These are phyloP conservation scores for Fomitiporia mediterranea DNA, from an alignment of 1,284 basidiomycete species.

Conservation along the genomic window DNA sequence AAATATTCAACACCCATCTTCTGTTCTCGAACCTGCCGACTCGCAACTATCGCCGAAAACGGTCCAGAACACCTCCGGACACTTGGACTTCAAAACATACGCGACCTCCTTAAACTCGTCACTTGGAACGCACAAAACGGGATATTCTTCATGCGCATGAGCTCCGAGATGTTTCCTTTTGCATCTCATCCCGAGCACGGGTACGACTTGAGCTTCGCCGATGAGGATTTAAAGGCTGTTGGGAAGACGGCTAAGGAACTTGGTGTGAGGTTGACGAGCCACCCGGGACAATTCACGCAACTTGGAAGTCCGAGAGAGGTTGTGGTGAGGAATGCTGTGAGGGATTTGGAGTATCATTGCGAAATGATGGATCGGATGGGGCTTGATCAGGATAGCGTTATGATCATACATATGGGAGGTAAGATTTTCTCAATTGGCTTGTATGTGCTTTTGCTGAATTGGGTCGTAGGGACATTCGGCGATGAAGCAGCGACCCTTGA, in stretches of 20 bases:
- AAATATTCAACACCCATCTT: constrained; percentile 68
- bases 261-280: constrained; percentile 79
- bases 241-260: constrained; percentile 74
- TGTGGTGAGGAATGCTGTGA: constrained; percentile 71
- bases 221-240: constrained; percentile 47
- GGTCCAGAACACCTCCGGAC: constrained; percentile 17
- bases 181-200: constrained; percentile 79
- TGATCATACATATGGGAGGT: constrained; percentile 73
- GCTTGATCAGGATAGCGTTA: constrained; percentile 67
- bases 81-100: constrained; percentile 69
- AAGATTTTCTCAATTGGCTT: constrained; percentile 23
- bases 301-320: constrained; percentile 70
- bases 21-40: constrained; percentile 69
- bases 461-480: constrained; percentile 59
- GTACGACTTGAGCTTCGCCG: constrained; percentile 71
- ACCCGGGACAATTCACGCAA: constrained; percentile 87
- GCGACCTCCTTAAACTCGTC: constrained; percentile 69
- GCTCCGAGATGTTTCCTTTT: constrained; percentile 89
- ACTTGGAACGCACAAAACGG: constrained; percentile 83
- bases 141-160: constrained; percentile 79
- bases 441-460: not conserved
- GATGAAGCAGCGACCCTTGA: constrained; percentile 70
- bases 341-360: constrained; percentile 81
- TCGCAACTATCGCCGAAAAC: constrained; percentile 17
- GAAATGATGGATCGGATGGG: constrained; percentile 86